A percentile compares a stretch with the other conserved stretches of the same genome.
Conservation (phyloP, 371 early-diverging fungal genomes). For the Apophysomyces ossiformis region DNA sequence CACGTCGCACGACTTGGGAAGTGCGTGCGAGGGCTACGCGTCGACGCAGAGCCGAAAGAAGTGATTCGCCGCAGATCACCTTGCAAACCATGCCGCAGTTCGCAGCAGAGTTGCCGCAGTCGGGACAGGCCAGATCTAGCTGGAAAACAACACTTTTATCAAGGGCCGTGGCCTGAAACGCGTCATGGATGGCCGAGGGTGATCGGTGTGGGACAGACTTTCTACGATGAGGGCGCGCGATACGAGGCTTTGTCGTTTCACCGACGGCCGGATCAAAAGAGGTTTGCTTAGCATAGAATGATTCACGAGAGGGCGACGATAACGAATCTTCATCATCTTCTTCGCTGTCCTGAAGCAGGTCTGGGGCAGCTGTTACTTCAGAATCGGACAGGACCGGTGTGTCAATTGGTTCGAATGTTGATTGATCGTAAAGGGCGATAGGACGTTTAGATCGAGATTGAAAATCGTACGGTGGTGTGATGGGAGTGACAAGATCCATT, state of each 20-base stretch:
- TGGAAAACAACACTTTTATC: conserved; percentile 51
- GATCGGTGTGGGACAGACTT: conserved; percentile 46
- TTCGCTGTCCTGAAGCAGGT: conserved; percentile 42
- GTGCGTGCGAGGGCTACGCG: conserved; percentile 33
- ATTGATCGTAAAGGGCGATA: conserved; percentile 1
- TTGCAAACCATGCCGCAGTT: conserved; percentile 27
- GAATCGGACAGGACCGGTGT: neutral
- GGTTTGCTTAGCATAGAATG: conserved; percentile 1
- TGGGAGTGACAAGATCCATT: conserved; percentile 24
- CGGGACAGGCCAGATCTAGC: conserved; percentile 22
- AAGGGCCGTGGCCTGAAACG: conserved; percentile 29
- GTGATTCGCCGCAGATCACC: conserved; percentile 42
- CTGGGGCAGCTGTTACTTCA: conserved; percentile 33
- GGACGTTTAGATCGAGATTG: conserved; percentile 13
- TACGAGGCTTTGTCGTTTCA: conserved; percentile 4
- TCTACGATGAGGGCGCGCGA: conserved; percentile 12
- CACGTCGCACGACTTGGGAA: conserved; percentile 16
- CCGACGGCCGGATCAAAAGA: conserved; percentile 2
- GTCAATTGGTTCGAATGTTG: neutral
- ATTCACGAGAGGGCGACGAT: conserved; percentile 11
- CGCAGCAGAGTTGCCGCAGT: neutral
- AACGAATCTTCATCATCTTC: conserved; percentile 41
- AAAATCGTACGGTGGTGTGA: conserved; percentile 18
- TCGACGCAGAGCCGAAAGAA: conserved; percentile 37
- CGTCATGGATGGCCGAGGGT: conserved; percentile 39